phyloP scores from a whole-genome alignment of 768 basidiomycete genomes.

The Rhizopogon salebrosus region DNA sequence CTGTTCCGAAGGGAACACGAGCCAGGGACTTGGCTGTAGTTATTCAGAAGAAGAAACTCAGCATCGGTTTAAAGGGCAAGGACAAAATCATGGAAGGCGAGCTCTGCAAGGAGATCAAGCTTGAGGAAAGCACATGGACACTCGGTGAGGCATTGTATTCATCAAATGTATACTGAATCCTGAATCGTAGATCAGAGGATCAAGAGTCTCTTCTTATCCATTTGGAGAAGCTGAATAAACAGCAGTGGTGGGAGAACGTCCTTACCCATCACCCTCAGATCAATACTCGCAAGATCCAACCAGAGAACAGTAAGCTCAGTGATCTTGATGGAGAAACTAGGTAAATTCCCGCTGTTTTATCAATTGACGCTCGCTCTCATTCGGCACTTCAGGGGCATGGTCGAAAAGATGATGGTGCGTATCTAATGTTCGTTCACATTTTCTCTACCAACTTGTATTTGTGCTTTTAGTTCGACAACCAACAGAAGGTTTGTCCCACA shows the following conservation, averaged over 20 bases:
- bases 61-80: conserved; percentile 78
- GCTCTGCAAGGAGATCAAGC: conserved; percentile 87
- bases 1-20: conserved; percentile 84
- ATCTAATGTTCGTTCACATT: not conserved
- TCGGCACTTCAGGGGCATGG: conserved; percentile 68
- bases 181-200: conserved; percentile 55
- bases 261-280: conserved; percentile 94
- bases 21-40: conserved; percentile 68
- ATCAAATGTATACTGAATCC: not conserved
- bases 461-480: conserved; percentile 37
- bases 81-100: conserved; percentile 87
- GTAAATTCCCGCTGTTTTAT: conserved; percentile 29
- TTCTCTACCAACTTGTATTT: not conserved
- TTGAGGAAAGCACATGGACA: conserved; percentile 98
- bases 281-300: conserved; percentile 93
- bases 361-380: not conserved
- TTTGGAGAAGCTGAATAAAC: conserved; percentile 81
- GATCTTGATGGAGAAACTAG: conserved; percentile 95
- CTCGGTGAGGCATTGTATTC: conserved; percentile 55
- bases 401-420: conserved; percentile 99
- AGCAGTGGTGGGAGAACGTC: conserved; percentile 98
- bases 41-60: conserved; percentile 79
- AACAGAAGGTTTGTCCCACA: conserved; percentile 31
- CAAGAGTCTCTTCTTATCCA: conserved; percentile 67
- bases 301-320: conserved; percentile 91